These are phyloP conservation scores for Lactarius sp. DNA, from an alignment of 768 basidiomycete species.

Conservation along the genomic window DNA sequence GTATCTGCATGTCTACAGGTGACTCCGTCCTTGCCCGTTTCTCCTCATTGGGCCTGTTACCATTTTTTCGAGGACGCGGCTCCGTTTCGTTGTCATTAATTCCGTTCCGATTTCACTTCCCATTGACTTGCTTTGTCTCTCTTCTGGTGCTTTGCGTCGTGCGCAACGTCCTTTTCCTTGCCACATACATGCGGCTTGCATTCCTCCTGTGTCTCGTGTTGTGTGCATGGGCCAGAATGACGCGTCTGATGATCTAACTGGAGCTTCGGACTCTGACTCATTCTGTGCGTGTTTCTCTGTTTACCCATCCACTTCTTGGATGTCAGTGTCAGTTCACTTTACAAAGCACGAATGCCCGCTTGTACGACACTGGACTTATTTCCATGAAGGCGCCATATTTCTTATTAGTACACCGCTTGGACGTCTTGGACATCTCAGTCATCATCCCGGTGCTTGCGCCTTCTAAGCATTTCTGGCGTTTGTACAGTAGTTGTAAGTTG, in stretches of 20 bases:
- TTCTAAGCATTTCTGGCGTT: background rate
- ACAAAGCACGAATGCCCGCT: background rate
- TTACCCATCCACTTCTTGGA: background rate
- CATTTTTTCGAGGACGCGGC: no score
- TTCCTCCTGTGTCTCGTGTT: no score
- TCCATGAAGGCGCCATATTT: no score
- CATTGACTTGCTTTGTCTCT: background rate
- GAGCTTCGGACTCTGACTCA: background rate
- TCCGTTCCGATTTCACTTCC: background rate
- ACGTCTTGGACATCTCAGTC: no score
- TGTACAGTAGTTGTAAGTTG: background rate
- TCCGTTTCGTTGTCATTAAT: no score
- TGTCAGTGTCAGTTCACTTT: background rate
- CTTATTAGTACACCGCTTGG: no score
- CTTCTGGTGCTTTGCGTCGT: background rate
- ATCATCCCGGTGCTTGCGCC: background rate
- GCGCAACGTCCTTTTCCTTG: background rate
- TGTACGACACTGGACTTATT: no score
- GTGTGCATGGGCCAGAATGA: background rate
- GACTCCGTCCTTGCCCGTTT: no score
- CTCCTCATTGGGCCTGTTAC: no score
- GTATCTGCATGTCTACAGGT: no score
- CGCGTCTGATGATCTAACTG: background rate
- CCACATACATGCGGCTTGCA: no score
- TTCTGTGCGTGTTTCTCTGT: background rate